Base-by-base conservation (phyloP, 2,329 filamentous ascomycete species). In the Diaporthe destruens region DNA sequence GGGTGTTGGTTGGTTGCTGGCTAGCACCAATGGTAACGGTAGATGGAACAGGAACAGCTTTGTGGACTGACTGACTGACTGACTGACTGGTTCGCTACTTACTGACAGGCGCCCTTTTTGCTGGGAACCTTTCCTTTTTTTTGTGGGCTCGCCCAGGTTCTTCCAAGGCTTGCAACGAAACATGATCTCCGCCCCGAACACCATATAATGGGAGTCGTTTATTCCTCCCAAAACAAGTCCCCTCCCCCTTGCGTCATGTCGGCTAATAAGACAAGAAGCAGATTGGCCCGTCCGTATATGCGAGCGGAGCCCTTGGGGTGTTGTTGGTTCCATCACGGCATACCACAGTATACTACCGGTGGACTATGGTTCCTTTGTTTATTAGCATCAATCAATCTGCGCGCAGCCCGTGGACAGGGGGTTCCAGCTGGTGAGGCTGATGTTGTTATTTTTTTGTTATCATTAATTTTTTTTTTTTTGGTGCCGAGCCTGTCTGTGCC, bases 231-330 rank as follows among this genome's bases (percentile, higher is more conserved):
- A n/a, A n/a, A n/a, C n/a, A n/a, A n/a, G n/a, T n/a, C n/a, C n/a
- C 5, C n/a, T 44, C 47, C 47, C 12, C 61, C 47, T 66, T 66
- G 61, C 47, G 61, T 66, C 61, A 66, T 66, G 61, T 66, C 47
- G 61, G 61, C 47, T 66, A 66, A 36, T 66, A 53, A 66, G 61
- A 66, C 44, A 66, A 53, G 32, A 53, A 66, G 61, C 61, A 66
- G 61, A 66, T 53, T 66, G 61, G 61, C 61, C 51, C 12, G 32
- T 32, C 61, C 61, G 61, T 66, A 53, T 53, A 53, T 66, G 61
- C 61, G 47, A 36, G 42, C 25, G 16, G 57, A 7, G 8, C 5
- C 6, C 1, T 8, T 36, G 9, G 11, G 8, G 8, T 29, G 29
- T 29, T 29, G 42, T 39, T 39, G n/a, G 20, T 6, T 18, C 47